Percentiles rank a stretch among this genome's conserved stretches.
These are phyloP conservation scores for Ophiosphaerella herpotricha DNA, from an alignment of 2,329 filamentous ascomycete genomes.

Conservation along the genomic window DNA sequence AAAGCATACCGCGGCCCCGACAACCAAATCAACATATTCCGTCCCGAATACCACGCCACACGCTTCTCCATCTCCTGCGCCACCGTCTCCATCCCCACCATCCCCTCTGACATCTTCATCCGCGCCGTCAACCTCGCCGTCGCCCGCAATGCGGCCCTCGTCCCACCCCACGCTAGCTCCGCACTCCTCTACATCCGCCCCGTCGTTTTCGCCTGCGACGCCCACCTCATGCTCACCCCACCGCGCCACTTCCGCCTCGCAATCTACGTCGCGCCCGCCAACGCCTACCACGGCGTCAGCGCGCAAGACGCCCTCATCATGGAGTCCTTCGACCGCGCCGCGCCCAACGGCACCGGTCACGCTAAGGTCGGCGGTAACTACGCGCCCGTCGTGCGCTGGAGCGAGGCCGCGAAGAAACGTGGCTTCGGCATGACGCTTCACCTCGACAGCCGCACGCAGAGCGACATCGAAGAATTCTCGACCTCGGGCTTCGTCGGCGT, in stretches of 20 bases:
- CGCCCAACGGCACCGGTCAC: slow-evolving; percentile 38
- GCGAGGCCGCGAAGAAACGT: slow-evolving; percentile 31
- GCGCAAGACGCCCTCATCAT: slow-evolving; percentile 36
- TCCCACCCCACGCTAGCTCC: slow-evolving; percentile 29
- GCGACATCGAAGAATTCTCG: slow-evolving; percentile 44
- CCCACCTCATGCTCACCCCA: slow-evolving; percentile 27
- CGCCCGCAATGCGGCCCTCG: slow-evolving; percentile 29
- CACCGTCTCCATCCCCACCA: slow-evolving; percentile 36
- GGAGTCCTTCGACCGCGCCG: slow-evolving; percentile 44
- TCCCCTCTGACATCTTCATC: slow-evolving; percentile 37
- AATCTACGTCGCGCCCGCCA: slow-evolving; percentile 36
- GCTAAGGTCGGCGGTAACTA: slow-evolving; percentile 48
- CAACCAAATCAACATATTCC: slow-evolving; percentile 39
- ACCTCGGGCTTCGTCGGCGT: slow-evolving; percentile 43
- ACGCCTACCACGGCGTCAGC: slow-evolving; percentile 30
- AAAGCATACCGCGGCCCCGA: slow-evolving; percentile 22
- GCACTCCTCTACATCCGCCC: slow-evolving; percentile 46
- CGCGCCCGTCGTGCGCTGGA: slow-evolving; percentile 42
- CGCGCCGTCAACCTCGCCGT: slow-evolving; percentile 29
- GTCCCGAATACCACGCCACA: slow-evolving; percentile 33
- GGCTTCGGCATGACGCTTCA: slow-evolving; percentile 43
- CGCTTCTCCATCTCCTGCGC: slow-evolving; percentile 34
- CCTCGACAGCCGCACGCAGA: slow-evolving; percentile 37
- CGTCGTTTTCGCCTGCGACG: slow-evolving; percentile 36
- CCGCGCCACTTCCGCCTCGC: slow-evolving; percentile 34